Base-by-base conservation (phyloP, 129 eudicot species). In the Glebionis coronaria region DNA sequence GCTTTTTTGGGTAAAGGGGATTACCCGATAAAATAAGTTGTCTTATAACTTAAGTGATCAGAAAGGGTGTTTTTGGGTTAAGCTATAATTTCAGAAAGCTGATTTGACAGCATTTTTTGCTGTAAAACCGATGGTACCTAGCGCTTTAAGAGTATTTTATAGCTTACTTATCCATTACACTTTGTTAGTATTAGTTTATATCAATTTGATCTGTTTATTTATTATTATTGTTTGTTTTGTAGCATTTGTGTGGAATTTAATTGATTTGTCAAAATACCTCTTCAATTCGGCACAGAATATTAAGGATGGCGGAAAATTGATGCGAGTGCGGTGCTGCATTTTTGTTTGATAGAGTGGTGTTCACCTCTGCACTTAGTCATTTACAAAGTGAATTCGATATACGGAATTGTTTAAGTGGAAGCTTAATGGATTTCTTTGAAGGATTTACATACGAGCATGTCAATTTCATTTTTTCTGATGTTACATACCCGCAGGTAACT, bases 391-490 rank as follows among this genome's bases (percentile, higher is more conserved):
- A 85, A 75, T 70, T 79, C 53, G 47, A 76, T 67, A 68, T 69
- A 68, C 82, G 75, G 31, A 78, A 86, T 77, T 74, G 79, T 69
- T 83, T 78, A 12, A 81, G 79, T 49, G 82, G 87, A 72, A 80
- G 89, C 77, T 74, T 78, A 44, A 86, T 92, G 87, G 96, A 92
- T 73, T 92, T 83, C 73, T 92, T 92, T 51, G 96, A 89, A 68
- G 95, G 98, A 47, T 74, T 92, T 69, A 80, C 98, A 18, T 92
- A 85, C 54, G 98, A 92, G 58, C 96, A 92, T 88, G 86, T 88
- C 23, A 88, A 92, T 79, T 92, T 82, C 82, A 88, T 92, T 44
- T 92, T 92, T 53, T 77, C 96, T 4, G 96, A 90, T 61, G 73
- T 85, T 69, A 76, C 79, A 20, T 83, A 82, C 44, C 71, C 75